A percentile compares a stretch with the other conserved stretches of the same genome.
phyloP scores from a whole-genome alignment of 129 eudicot genomes.

The Pseudognaphalium luteoalbum region DNA sequence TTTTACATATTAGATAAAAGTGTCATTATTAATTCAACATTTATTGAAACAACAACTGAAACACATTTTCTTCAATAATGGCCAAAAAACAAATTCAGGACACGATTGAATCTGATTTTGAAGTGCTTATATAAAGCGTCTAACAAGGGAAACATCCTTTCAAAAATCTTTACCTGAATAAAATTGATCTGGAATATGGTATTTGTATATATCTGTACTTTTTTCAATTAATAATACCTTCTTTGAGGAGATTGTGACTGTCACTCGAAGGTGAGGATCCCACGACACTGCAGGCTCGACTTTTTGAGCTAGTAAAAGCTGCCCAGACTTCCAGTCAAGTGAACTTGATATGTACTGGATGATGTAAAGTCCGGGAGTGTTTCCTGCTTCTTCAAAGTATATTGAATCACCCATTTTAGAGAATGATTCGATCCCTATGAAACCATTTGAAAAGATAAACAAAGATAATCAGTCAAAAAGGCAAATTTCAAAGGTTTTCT shows the following conservation, averaged over 20 bases:
- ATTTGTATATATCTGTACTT: neutral
- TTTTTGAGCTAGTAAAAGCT: slow-evolving; percentile 49
- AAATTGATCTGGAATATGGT: neutral
- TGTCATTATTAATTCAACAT: neutral
- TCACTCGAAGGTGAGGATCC: slow-evolving; percentile 61
- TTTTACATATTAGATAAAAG: neutral
- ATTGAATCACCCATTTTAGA: slow-evolving; percentile 93
- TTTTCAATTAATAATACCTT: slow-evolving; percentile 39
- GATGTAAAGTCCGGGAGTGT: slow-evolving; percentile 49
- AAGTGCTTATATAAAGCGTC: neutral
- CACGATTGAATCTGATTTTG: neutral
- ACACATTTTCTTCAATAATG: neutral
- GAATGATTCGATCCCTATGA: slow-evolving; percentile 84
- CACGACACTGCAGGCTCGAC: slow-evolving; percentile 68
- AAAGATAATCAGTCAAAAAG: neutral
- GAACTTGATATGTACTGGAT: slow-evolving; percentile 88
- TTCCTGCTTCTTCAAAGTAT: slow-evolving; percentile 80
- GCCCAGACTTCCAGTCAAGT: slow-evolving; percentile 65
- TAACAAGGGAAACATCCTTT: neutral
- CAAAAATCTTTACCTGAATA: neutral
- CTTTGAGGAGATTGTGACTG: slow-evolving; percentile 43
- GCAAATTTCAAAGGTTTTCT: neutral
- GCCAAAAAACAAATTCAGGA: neutral
- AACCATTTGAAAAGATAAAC: slow-evolving; percentile 22
- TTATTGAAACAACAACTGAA: neutral